Conservation (phyloP, 1,284 basidiomycete genomes). For the Pseudozyma pruni region DNA sequence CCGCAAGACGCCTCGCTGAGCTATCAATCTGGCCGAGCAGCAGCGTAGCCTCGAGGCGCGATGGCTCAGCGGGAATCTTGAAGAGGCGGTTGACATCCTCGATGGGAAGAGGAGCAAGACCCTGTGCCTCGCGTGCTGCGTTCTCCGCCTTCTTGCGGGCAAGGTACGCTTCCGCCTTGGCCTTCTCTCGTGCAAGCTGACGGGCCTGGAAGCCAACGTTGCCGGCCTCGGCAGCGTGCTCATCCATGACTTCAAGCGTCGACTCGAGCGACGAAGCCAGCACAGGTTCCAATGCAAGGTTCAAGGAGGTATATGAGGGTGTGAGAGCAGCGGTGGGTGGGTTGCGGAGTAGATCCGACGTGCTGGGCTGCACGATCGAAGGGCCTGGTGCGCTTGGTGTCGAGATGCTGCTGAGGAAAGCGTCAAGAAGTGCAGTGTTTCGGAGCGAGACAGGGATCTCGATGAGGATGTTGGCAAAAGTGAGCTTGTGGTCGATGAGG, state of each 20-base stretch:
- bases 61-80: slow-evolving; percentile 89
- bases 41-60: slow-evolving; percentile 84
- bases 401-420: slow-evolving; percentile 82
- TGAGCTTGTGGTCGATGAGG: slow-evolving; percentile 84
- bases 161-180: slow-evolving; percentile 78
- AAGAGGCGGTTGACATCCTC: slow-evolving; percentile 71
- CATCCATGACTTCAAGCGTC: slow-evolving; percentile 65
- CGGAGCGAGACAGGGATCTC: slow-evolving; percentile 90
- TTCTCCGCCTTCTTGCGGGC: slow-evolving; percentile 81
- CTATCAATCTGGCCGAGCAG: slow-evolving; percentile 68
- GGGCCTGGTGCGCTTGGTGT: slow-evolving; percentile 68
- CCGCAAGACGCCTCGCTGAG: slow-evolving; percentile 66
- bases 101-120: slow-evolving; percentile 79
- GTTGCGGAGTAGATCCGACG: slow-evolving; percentile 53
- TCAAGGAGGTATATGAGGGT: slow-evolving; percentile 60
- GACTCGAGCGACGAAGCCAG: slow-evolving; percentile 65
- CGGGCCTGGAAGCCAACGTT: slow-evolving; percentile 91
- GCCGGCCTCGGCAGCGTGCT: slow-evolving; percentile 69
- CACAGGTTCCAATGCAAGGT: slow-evolving; percentile 65
- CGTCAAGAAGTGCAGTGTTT: slow-evolving; percentile 83
- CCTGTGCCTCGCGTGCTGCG: slow-evolving; percentile 80
- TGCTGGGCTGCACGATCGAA: slow-evolving; percentile 59
- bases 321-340: slow-evolving; percentile 59
- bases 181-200: slow-evolving; percentile 89
- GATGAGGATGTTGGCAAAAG: slow-evolving; percentile 87